Evolutionary conservation across 805 yeast genomes (phyloP).

Genomic region (Saturnispora zaruensis): DNA sequence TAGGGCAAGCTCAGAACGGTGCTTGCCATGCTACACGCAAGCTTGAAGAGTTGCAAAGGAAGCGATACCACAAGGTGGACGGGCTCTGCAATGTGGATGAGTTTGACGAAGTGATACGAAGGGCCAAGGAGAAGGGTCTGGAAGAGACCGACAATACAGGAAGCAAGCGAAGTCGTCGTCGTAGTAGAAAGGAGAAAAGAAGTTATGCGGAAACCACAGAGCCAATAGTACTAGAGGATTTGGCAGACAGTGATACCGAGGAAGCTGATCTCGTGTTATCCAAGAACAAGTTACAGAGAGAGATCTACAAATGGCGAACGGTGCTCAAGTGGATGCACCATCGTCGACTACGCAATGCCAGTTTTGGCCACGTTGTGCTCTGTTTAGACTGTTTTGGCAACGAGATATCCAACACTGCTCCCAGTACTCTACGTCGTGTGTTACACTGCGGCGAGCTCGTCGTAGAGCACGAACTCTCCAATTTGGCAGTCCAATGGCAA

Average conservation of each 20-base stretch:
- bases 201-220: background rate
- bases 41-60: background rate
- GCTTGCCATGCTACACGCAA: background rate
- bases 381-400: constrained; percentile 21
- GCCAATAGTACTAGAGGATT: background rate
- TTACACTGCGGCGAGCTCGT: background rate
- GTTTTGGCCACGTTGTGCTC: constrained; percentile 21
- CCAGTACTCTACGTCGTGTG: background rate
- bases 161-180: background rate
- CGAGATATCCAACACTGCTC: constrained; percentile 6
- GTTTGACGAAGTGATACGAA: constrained; percentile 6
- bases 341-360: constrained; percentile 17
- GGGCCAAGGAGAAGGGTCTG: constrained; percentile 7
- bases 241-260: constrained; percentile 6
- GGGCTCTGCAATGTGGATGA: constrained; percentile 7
- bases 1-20: background rate
- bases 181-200: background rate
- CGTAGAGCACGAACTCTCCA: background rate
- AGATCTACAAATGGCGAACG: background rate
- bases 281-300: background rate
- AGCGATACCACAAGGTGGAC: background rate
- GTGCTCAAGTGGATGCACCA: constrained; percentile 17
- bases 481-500: background rate
- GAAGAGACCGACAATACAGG: constrained; percentile 11
- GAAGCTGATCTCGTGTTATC: background rate